phyloP scores from a whole-genome alignment of 75 land plant species.

The Selaginella tamariscina region DNA sequence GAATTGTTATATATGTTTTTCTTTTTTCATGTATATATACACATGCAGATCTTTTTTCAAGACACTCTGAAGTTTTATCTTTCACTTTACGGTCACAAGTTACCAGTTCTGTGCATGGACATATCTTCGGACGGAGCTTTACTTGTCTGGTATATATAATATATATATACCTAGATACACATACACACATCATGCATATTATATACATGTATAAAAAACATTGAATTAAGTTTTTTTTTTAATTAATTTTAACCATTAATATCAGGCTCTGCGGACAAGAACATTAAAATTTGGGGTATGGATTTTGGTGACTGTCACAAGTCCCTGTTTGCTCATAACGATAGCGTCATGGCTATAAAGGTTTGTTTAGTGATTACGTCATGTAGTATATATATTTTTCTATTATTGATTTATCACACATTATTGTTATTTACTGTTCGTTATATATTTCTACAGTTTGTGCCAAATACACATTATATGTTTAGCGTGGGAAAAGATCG shows the following conservation, averaged over 20 bases:
- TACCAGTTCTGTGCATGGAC: conserved; percentile 89
- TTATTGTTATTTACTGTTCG: neutral
- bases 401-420: too few relatives aligned
- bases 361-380: too few relatives aligned
- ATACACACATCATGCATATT: too few relatives aligned
- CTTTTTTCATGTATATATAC: too few relatives aligned
- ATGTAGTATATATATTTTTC: too few relatives aligned
- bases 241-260: too few relatives aligned
- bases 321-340: conserved; percentile 94
- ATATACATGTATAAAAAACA: too few relatives aligned
- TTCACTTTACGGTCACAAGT: conserved; percentile 85
- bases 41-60: conserved; percentile 65
- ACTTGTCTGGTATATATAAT: too few relatives aligned
- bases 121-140: conserved; percentile 94
- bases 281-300: conserved; percentile 96
- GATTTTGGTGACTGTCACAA: conserved; percentile 99
- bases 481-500: conserved; percentile 95
- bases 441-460: conserved; percentile 47
- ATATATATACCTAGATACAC: too few relatives aligned
- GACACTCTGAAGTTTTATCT: conserved; percentile 76
- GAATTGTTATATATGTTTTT: too few relatives aligned
- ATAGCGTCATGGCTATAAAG: conserved; percentile 36
- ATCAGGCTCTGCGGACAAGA: conserved; percentile 96
- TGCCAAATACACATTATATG: conserved; percentile 86
- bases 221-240: too few relatives aligned